Evolutionary conservation across 2,329 filamentous ascomycete species (phyloP).

Genomic region (Thielaviopsis musarum): DNA sequence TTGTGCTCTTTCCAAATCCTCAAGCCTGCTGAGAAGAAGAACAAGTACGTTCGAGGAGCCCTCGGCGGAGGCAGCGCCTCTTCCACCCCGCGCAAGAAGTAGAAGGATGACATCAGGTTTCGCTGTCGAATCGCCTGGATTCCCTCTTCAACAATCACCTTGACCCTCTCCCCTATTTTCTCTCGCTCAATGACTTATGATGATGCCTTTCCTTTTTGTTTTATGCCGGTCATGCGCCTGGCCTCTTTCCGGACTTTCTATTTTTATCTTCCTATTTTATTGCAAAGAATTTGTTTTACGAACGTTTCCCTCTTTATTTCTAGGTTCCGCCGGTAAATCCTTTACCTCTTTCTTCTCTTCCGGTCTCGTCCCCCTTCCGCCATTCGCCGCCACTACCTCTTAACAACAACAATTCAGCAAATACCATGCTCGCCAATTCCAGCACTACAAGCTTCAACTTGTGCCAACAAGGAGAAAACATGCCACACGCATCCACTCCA

Average conservation of each 20-base stretch:
- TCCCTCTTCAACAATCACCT: neutral
- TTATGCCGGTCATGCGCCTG: neutral
- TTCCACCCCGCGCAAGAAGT: conserved; percentile 13
- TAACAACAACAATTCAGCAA: neutral
- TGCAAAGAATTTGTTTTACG: conserved; percentile 50
- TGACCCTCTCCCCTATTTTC: neutral
- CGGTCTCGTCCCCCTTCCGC: neutral
- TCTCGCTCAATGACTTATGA: neutral
- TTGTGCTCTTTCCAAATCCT: conserved; percentile 99
- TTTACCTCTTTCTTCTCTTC: conserved; percentile 2
- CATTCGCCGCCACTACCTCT: neutral
- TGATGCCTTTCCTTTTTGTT: conserved; percentile 6
- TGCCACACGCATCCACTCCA: neutral
- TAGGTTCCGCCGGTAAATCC: conserved; percentile 85
- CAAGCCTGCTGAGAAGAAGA: conserved; percentile 99
- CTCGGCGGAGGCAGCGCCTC: conserved; percentile 29
- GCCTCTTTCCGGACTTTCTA: neutral
- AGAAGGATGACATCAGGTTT: conserved; percentile 7
- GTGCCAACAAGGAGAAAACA: neutral
- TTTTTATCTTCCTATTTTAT: neutral
- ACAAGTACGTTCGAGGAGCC: conserved; percentile 88
- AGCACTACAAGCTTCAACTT: neutral
- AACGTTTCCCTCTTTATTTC: conserved; percentile 45
- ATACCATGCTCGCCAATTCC: neutral
- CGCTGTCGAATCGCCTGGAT: conserved; percentile 7